Percentiles rank a stretch among this genome's conserved stretches.
Conservation (phyloP, 75 land plant species). For the Cunninghamia lanceolata region DNA sequence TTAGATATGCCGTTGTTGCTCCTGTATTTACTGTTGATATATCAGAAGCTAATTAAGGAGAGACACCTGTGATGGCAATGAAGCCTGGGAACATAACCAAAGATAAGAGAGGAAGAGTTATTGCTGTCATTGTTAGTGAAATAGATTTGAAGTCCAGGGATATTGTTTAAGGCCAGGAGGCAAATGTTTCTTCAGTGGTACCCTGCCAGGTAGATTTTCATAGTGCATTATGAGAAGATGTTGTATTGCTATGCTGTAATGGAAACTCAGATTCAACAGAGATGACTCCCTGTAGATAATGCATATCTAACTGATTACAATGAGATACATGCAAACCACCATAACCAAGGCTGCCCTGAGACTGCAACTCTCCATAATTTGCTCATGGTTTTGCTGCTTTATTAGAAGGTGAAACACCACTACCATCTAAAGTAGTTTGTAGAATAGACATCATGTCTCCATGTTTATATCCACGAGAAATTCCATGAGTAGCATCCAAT, state of each 20-base stretch:
- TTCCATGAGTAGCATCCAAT: slow-evolving; percentile 18
- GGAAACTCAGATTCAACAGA: slow-evolving; percentile 23
- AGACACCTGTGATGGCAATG: slow-evolving; percentile 48
- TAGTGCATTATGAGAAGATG: slow-evolving; percentile 24
- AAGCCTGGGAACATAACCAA: slow-evolving; percentile 43
- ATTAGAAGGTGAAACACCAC: slow-evolving; percentile 17
- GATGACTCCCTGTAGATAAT: slow-evolving; percentile 24
- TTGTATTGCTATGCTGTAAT: slow-evolving; percentile 32
- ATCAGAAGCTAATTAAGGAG: slow-evolving; percentile 53
- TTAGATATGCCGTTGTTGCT: slow-evolving; percentile 9
- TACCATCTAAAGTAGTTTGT: slow-evolving; percentile 29
- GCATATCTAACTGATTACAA: slow-evolving; percentile 28
- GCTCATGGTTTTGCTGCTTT: slow-evolving; percentile 27
- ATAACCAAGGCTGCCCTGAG: not conserved
- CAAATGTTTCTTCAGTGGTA: slow-evolving; percentile 29
- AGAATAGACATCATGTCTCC: slow-evolving; percentile 37
- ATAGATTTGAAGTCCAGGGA: slow-evolving; percentile 32
- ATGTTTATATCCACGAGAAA: slow-evolving; percentile 21
- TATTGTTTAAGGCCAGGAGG: slow-evolving; percentile 57
- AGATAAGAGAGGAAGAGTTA: slow-evolving; percentile 42
- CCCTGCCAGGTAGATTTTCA: slow-evolving; percentile 28
- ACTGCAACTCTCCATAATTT: slow-evolving; percentile 25
- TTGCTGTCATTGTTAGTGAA: slow-evolving; percentile 30
- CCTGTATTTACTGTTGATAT: slow-evolving; percentile 52
- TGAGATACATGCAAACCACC: slow-evolving; percentile 15